Conservation (phyloP, 306 rosid species). For the Lathyrus tuberosus region DNA sequence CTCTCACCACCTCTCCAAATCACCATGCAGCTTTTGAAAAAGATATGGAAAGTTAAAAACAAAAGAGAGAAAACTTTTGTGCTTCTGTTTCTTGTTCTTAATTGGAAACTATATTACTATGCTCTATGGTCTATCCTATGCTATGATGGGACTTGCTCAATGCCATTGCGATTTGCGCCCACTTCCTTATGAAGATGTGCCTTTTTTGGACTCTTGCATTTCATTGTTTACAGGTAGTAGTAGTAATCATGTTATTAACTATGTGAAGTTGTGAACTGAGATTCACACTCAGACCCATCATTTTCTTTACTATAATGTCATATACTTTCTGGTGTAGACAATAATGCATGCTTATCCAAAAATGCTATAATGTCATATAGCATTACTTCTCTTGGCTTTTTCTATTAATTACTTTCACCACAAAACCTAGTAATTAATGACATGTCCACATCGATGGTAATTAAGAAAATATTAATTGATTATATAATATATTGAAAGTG, state of each 20-base stretch:
- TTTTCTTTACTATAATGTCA: conserved; percentile 41
- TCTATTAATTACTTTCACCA: neutral
- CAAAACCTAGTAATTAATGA: no score
- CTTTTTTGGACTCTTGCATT: conserved; percentile 43
- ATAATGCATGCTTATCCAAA: conserved; percentile 24
- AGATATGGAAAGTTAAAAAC: conserved; percentile 2
- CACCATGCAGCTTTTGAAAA: conserved; percentile 46
- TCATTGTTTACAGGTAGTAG: neutral
- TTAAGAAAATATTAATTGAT: no score
- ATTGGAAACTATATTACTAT: conserved; percentile 32
- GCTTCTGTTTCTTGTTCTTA: conserved; percentile 32
- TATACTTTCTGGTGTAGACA: conserved; percentile 25
- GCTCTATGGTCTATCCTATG: conserved; percentile 3
- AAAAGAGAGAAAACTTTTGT: neutral
- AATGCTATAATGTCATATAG: no score
- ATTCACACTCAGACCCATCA: conserved; percentile 23
- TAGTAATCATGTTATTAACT: no score
- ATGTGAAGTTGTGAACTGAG: no score
- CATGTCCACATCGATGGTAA: no score
- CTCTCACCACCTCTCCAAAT: conserved; percentile 55
- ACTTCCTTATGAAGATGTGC: conserved; percentile 35
- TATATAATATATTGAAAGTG: no score
- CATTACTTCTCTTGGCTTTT: conserved; percentile 52
- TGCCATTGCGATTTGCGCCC: conserved; percentile 38
- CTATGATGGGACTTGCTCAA: conserved; percentile 45